These are phyloP conservation scores for Mercurialis annua DNA, from an alignment of 345 rosid species.

Conservation along the genomic window DNA sequence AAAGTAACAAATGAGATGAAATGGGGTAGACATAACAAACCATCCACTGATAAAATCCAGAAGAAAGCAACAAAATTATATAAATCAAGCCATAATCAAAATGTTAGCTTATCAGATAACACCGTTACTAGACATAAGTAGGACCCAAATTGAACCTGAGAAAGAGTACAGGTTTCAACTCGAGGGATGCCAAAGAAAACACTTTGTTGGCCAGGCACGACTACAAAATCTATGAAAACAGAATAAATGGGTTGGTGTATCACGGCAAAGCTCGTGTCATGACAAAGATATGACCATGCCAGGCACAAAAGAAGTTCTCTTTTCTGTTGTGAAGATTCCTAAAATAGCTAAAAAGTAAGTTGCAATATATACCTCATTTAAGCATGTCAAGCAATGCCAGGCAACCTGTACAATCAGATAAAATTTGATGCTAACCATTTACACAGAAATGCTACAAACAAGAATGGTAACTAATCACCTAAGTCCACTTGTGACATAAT, in stretches of 20 bases:
- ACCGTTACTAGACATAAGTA: neutral
- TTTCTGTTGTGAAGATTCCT: neutral
- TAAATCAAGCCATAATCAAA: neutral
- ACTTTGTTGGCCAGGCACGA: neutral
- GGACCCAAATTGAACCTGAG: neutral
- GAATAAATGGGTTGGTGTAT: neutral
- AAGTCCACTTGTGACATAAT: conserved; percentile 18
- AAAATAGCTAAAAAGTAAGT: neutral
- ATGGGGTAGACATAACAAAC: neutral
- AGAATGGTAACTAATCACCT: conserved; percentile 25
- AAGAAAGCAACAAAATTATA: neutral
- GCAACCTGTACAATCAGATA: conserved; percentile 5
- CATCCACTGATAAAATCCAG: neutral
- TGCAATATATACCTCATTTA: neutral
- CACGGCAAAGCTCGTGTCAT: neutral
- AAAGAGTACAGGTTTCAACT: neutral
- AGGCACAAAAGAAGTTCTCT: neutral
- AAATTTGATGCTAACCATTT: conserved; percentile 2
- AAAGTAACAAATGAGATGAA: neutral
- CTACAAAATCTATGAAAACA: neutral
- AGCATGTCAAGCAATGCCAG: neutral
- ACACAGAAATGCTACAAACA: neutral
- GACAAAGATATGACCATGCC: neutral
- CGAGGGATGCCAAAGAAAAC: neutral
- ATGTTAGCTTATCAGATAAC: neutral